Evolutionary conservation across 805 yeast species (phyloP).

Genomic region (Barnettozyma salicaria): DNA sequence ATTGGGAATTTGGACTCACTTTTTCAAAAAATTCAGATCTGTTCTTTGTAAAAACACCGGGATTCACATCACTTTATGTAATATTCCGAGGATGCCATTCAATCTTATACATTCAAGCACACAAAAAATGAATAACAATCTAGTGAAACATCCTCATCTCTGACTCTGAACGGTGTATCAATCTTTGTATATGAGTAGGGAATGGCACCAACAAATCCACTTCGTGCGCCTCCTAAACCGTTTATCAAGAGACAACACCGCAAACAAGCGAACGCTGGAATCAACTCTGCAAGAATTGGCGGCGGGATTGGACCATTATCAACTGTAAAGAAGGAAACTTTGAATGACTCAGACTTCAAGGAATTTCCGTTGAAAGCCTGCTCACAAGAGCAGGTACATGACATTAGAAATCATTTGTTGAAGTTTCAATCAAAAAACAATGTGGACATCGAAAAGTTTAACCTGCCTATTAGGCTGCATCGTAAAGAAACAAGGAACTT

Average conservation of each 20-base stretch:
- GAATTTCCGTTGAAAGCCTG: constrained; percentile 59
- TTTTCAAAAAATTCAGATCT: neutral
- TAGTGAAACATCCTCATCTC: no score
- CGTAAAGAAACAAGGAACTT: constrained; percentile 90
- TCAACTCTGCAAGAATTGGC: neutral
- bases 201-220: constrained; percentile 8
- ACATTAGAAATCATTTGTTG: constrained; percentile 71
- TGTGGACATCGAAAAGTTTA: constrained; percentile 70
- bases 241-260: neutral
- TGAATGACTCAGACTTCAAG: constrained; percentile 28
- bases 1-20: neutral
- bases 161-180: no score
- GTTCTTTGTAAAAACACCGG: no score
- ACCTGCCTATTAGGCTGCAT: constrained; percentile 80
- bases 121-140: neutral
- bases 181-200: no score
- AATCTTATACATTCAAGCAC: no score
- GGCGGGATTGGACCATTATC: constrained; percentile 8
- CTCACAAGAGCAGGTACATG: constrained; percentile 61
- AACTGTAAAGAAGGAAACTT: constrained; percentile 15
- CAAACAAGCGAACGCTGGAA: neutral
- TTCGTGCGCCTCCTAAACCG: constrained; percentile 5
- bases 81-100: no score
- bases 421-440: constrained; percentile 69
- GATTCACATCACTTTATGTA: no score